These are phyloP conservation scores for Kwoniella bestiolae DNA, from an alignment of 768 basidiomycete genomes.

Conservation along the genomic window DNA sequence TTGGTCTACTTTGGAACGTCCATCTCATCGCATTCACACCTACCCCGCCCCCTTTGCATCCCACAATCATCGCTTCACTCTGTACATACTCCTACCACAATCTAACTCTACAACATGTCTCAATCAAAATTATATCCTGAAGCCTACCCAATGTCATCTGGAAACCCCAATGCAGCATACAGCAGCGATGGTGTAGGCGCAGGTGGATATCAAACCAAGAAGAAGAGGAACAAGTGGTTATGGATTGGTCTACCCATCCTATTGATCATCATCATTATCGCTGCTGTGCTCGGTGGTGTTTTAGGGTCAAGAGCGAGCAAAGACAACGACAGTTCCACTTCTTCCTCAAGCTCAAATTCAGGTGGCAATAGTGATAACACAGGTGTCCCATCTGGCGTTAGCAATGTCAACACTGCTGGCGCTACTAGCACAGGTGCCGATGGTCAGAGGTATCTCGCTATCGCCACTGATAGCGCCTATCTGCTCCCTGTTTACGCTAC, in stretches of 20 bases:
- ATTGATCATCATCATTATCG: slow-evolving; percentile 57
- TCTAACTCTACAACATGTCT: too few species aligned
- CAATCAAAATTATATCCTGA: slow-evolving; percentile 1
- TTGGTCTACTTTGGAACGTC: not conserved
- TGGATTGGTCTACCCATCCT: slow-evolving; percentile 57
- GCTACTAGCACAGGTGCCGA: slow-evolving; percentile 51
- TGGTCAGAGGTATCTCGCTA: slow-evolving; percentile 63
- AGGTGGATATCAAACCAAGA: slow-evolving; percentile 28
- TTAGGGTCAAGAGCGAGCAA: slow-evolving; percentile 63
- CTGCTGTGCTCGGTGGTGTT: slow-evolving; percentile 69
- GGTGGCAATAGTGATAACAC: slow-evolving; percentile 27
- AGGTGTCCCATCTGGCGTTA: slow-evolving; percentile 31
- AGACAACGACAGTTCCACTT: slow-evolving; percentile 21
- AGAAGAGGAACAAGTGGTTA: slow-evolving; percentile 58
- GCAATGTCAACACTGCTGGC: slow-evolving; percentile 35
- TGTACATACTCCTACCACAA: too few species aligned
- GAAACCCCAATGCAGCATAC: slow-evolving; percentile 46
- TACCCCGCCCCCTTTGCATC: not conserved
- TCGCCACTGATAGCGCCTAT: slow-evolving; percentile 77
- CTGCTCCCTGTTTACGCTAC: slow-evolving; percentile 85
- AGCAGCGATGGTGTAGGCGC: slow-evolving; percentile 16
- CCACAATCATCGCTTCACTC: not conserved
- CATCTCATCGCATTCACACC: not conserved
- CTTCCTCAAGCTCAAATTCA: slow-evolving; percentile 58
- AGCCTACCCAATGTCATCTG: slow-evolving; percentile 44